phyloP scores from a whole-genome alignment of 331 rosid species.

The Stylosanthes scabra region DNA sequence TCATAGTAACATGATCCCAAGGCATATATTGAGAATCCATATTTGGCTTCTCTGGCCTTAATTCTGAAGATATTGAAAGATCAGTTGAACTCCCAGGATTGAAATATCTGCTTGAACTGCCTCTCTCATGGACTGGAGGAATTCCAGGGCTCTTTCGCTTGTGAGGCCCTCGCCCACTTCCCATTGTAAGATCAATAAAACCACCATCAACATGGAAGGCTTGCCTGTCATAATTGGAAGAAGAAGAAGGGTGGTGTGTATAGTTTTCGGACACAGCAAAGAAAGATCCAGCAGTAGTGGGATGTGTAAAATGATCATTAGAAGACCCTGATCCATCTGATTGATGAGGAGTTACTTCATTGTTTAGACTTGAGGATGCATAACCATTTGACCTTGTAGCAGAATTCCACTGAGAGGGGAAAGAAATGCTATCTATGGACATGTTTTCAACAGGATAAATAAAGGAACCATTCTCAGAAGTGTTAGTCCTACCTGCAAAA shows the following conservation, averaged over 20 bases:
- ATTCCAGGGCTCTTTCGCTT: constrained; percentile 88
- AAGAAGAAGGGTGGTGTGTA: constrained; percentile 54
- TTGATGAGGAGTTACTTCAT: constrained; percentile 63
- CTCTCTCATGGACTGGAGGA: constrained; percentile 74
- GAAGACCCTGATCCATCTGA: constrained; percentile 69
- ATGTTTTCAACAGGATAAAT: constrained; percentile 68
- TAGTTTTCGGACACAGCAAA: constrained; percentile 54
- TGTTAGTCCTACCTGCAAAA: constrained; percentile 61
- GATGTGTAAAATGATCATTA: constrained; percentile 66
- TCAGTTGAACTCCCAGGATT: constrained; percentile 73
- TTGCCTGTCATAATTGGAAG: constrained; percentile 71
- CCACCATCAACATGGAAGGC: constrained; percentile 69
- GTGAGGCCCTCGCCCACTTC: constrained; percentile 77
- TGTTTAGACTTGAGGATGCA: constrained; percentile 57
- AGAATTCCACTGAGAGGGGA: constrained; percentile 68
- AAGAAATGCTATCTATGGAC: constrained; percentile 56
- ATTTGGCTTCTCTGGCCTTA: constrained; percentile 64
- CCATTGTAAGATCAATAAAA: constrained; percentile 74
- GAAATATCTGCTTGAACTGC: constrained; percentile 72
- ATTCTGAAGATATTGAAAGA: constrained; percentile 63
- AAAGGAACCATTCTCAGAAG: constrained; percentile 65
- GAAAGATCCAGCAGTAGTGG: constrained; percentile 61
- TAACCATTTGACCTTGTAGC: constrained; percentile 64
- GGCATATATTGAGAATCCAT: constrained; percentile 69
- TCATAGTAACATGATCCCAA: constrained; percentile 68